Evolutionary conservation across 2,329 filamentous ascomycete genomes (phyloP).

Genomic region (Periglandula ipomoeae): DNA sequence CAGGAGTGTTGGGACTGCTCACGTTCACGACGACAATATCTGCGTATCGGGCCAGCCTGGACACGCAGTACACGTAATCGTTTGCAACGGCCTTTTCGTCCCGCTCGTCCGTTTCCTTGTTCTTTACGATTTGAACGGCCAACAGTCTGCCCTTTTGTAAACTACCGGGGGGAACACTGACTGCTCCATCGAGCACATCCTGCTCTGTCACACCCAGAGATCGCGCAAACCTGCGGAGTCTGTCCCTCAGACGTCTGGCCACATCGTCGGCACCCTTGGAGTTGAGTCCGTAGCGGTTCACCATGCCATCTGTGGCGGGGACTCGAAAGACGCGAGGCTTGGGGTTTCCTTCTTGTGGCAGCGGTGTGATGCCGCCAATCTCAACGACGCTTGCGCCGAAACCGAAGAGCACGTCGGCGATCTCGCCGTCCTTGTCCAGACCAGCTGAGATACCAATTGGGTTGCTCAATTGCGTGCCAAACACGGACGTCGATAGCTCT

Average conservation of each 20-base stretch:
- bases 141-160: constrained; percentile 66
- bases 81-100: constrained; percentile 75
- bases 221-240: constrained; percentile 70
- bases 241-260: constrained; percentile 66
- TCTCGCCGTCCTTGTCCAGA: constrained; percentile 87
- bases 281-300: constrained; percentile 95
- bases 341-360: constrained; percentile 81
- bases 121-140: constrained; percentile 92
- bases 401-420: constrained; percentile 75
- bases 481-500: constrained; percentile 44
- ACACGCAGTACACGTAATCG: constrained; percentile 84
- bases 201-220: constrained; percentile 60
- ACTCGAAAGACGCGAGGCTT: constrained; percentile 83
- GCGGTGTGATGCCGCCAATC: constrained; percentile 80
- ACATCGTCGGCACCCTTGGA: constrained; percentile 83
- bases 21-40: constrained; percentile 98
- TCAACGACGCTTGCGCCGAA: constrained; percentile 83
- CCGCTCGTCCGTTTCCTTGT: constrained; percentile 79
- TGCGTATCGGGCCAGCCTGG: constrained; percentile 74
- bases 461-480: constrained; percentile 69
- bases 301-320: constrained; percentile 72
- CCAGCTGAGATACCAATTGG: constrained; percentile 93
- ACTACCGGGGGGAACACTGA: constrained; percentile 73
- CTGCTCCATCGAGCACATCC: constrained; percentile 67
- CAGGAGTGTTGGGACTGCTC: constrained; percentile 91